These are phyloP conservation scores for Fusarium musae DNA, from an alignment of 2,329 filamentous ascomycete species.

Conservation along the genomic window DNA sequence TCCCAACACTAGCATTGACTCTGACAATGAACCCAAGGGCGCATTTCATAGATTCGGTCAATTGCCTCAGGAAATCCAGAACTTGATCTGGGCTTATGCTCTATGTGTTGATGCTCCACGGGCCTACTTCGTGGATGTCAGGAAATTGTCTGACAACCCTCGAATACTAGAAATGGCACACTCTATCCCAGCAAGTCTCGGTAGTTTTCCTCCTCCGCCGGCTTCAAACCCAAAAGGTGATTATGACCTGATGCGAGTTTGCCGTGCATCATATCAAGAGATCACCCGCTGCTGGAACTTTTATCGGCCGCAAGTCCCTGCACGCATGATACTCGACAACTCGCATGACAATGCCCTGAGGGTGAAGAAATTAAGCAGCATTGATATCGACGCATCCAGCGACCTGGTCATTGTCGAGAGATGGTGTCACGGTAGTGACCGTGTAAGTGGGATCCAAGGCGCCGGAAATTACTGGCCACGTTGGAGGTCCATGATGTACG, in stretches of 20 bases:
- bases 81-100: not conserved
- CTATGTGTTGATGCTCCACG: not conserved
- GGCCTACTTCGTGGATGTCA: not conserved
- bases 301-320: too few species aligned
- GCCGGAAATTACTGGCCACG: too few species aligned
- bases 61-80: not conserved
- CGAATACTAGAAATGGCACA: too few species aligned
- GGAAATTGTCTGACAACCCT: too few species aligned
- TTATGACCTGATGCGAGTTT: not conserved
- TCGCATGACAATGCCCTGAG: too few species aligned
- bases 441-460: too few species aligned
- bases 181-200: not conserved
- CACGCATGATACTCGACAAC: too few species aligned
- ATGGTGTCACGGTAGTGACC: too few species aligned
- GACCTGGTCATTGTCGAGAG: not conserved
- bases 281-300: not conserved
- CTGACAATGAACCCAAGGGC: not conserved
- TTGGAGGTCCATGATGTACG: too few species aligned
- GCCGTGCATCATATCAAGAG: not conserved
- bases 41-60: not conserved
- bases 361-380: too few species aligned
- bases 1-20: not conserved
- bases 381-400: not conserved
- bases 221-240: not conserved
- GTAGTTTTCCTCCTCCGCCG: not conserved